These are phyloP conservation scores for Dispira parvispora DNA, from an alignment of 192 early-diverging fungal species.

Conservation along the genomic window DNA sequence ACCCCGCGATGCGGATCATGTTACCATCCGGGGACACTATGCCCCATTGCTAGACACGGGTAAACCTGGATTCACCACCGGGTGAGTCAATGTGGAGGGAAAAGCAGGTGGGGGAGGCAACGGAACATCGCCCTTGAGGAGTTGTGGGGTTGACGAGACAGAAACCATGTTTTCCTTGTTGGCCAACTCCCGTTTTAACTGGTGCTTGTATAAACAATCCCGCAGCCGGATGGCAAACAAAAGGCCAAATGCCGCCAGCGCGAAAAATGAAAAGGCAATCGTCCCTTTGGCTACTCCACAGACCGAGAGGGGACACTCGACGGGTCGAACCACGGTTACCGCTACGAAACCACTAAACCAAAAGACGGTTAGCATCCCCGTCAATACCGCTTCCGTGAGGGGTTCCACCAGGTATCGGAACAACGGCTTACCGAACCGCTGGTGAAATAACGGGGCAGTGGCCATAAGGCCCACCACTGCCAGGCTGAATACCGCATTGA, in stretches of 20 bases:
- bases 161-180: no score
- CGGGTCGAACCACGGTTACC: conserved; percentile 1
- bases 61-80: no score
- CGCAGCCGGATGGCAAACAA: conserved; percentile 11
- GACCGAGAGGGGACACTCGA: background rate
- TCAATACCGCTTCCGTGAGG: conserved; percentile 5
- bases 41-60: no score
- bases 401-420: conserved; percentile 8
- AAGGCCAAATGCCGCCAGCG: background rate
- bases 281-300: conserved; percentile 1
- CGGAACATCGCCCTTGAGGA: no score
- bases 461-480: background rate
- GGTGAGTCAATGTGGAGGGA: no score
- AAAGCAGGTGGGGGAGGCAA: no score
- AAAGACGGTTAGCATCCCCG: conserved; percentile 5
- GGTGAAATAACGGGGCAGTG: conserved; percentile 1
- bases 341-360: conserved; percentile 11
- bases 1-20: no score
- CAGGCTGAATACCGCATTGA: conserved; percentile 11
- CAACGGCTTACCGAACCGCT: background rate
- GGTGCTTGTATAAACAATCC: background rate
- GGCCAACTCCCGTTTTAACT: no score
- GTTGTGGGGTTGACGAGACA: no score
- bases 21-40: no score
- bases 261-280: conserved; percentile 8